Conservation (phyloP, 1,284 basidiomycete genomes). For the Apiotrichum akiyoshidainum region DNA sequence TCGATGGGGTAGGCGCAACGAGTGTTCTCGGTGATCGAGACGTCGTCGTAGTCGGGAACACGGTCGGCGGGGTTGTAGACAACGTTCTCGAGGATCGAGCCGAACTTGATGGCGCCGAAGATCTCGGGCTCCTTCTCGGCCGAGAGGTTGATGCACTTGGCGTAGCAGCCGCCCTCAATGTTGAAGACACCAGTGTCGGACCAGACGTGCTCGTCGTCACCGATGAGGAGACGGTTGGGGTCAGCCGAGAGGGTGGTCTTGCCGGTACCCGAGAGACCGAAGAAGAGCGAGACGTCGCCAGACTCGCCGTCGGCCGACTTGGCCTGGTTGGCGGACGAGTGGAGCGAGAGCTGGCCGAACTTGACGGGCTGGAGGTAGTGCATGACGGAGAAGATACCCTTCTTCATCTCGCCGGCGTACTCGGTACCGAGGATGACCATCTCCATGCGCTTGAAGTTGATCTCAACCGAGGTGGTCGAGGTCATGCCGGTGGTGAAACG, state of each 20-base stretch:
- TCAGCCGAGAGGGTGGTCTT: conserved; percentile 97
- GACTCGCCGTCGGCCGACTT: conserved; percentile 67
- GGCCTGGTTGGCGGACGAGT: conserved; percentile 88
- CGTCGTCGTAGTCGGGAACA: conserved; percentile 90
- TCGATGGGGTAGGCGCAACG: conserved; percentile 98
- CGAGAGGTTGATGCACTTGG: conserved; percentile 96
- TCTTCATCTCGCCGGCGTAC: conserved; percentile 99
- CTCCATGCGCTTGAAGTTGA: conserved; percentile 99
- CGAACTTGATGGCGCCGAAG: conserved; percentile 90
- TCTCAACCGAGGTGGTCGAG: conserved; percentile 96
- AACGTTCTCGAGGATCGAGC: conserved; percentile 97
- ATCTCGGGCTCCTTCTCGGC: conserved; percentile 97
- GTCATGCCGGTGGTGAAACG: conserved; percentile 99
- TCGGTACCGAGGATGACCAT: conserved; percentile 99
- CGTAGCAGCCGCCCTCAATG: conserved; percentile 99
- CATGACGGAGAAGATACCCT: conserved; percentile 99
- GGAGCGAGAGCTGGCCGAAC: conserved; percentile 94
- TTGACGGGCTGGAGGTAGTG: conserved; percentile 99
- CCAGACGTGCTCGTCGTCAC: conserved; percentile 98
- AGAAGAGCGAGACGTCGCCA: conserved; percentile 96
- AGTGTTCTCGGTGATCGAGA: conserved; percentile 97
- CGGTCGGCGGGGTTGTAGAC: conserved; percentile 90
- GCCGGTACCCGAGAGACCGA: conserved; percentile 96
- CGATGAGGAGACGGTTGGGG: conserved; percentile 83
- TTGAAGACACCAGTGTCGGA: conserved; percentile 98